Conservation (phyloP, 1,284 basidiomycete genomes). For the Phlebopus sp. region DNA sequence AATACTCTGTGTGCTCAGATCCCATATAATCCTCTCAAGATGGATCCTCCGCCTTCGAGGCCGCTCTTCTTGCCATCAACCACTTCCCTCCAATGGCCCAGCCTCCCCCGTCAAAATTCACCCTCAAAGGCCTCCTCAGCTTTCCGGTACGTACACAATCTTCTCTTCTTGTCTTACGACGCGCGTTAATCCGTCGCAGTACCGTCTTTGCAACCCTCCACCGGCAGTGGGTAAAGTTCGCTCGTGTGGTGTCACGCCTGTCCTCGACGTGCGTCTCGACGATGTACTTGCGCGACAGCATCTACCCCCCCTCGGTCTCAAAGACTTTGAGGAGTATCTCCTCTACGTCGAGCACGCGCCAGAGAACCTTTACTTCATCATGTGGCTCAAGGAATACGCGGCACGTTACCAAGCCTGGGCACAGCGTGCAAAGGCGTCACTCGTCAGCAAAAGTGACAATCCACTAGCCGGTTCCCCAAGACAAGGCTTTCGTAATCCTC, state of each 20-base stretch:
- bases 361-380: constrained; percentile 73
- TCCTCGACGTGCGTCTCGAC: constrained; percentile 59
- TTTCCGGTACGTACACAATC: constrained; percentile 38
- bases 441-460: constrained; percentile 27
- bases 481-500: constrained; percentile 34
- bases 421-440: constrained; percentile 39
- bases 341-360: constrained; percentile 67
- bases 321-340: constrained; percentile 80
- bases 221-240: constrained; percentile 62
- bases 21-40: not conserved
- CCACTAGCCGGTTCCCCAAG: constrained; percentile 9
- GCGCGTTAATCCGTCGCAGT: constrained; percentile 29
- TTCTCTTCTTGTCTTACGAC: not conserved
- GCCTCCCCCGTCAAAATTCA: constrained; percentile 48
- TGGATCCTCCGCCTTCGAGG: not conserved
- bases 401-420: constrained; percentile 59
- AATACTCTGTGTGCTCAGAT: not conserved
- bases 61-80: not conserved
- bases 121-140: constrained; percentile 43
- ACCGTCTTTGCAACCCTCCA: constrained; percentile 66
- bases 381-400: constrained; percentile 71
- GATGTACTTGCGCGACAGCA: constrained; percentile 70
- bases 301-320: constrained; percentile 70
- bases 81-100: constrained; percentile 20
- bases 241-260: constrained; percentile 58